Conservation (phyloP, 148 eudicot genomes). For the Vaccinium darrowii region DNA sequence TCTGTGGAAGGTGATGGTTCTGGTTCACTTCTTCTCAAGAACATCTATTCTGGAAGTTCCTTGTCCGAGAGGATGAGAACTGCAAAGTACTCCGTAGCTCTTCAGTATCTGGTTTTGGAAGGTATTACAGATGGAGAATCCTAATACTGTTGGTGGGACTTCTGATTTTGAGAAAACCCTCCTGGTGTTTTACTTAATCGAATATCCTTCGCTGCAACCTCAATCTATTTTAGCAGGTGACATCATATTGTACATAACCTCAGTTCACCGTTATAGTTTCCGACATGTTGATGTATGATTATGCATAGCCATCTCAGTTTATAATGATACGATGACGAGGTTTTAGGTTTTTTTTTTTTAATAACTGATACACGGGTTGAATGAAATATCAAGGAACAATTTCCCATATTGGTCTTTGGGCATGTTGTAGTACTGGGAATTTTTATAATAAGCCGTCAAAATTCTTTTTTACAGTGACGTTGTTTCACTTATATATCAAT, state of each 20-base stretch:
- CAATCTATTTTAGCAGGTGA: background rate
- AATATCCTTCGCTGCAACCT: conserved; percentile 8
- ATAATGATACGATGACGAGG: background rate
- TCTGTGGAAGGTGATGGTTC: conserved; percentile 46
- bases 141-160: conserved; percentile 2
- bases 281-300: background rate
- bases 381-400: background rate
- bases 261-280: background rate
- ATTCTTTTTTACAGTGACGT: background rate
- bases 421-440: background rate
- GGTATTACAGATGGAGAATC: conserved; percentile 32
- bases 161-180: background rate
- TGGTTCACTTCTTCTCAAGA: conserved; percentile 51
- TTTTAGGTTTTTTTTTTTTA: background rate
- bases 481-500: too few relatives aligned
- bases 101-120: conserved; percentile 69
- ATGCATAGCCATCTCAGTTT: background rate
- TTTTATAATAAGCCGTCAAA: background rate
- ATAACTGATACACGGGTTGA: background rate
- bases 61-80: conserved; percentile 22
- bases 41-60: conserved; percentile 20
- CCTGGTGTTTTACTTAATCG: background rate
- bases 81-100: conserved; percentile 83
- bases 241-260: background rate
- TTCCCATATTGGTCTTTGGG: background rate